Evolutionary conservation across 805 yeast genomes (phyloP).

Genomic region (Ogataea allantospora): DNA sequence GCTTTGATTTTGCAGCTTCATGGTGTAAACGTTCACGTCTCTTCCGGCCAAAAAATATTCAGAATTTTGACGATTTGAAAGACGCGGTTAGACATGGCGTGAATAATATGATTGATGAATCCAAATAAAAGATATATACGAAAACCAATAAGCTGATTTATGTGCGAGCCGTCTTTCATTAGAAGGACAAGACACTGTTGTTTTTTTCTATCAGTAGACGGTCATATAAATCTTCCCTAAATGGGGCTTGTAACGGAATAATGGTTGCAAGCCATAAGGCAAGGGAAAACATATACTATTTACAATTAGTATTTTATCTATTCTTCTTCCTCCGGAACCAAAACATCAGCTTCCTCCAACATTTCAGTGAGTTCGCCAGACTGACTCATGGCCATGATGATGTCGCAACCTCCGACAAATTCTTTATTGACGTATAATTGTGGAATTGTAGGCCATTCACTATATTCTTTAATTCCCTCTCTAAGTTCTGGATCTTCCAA

Average conservation of each 20-base stretch:
- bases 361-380: constrained; percentile 86
- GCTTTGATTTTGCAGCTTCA: constrained; percentile 49
- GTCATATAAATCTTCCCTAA: constrained; percentile 15
- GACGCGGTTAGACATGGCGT: constrained; percentile 32
- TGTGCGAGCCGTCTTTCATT: constrained; percentile 9
- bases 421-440: constrained; percentile 89
- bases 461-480: constrained; percentile 91
- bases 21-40: constrained; percentile 47
- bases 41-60: constrained; percentile 41
- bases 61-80: constrained; percentile 28
- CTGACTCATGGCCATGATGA: constrained; percentile 86
- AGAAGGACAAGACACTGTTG: constrained; percentile 9
- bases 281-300: constrained; percentile 20
- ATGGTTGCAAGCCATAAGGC: constrained; percentile 23
- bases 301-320: constrained; percentile 8
- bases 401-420: constrained; percentile 97
- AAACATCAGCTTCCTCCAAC: constrained; percentile 72
- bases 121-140: constrained; percentile 1
- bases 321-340: constrained; percentile 76
- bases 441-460: constrained; percentile 98
- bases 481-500: constrained; percentile 92
- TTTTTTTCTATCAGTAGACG: constrained; percentile 11
- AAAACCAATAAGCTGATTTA: background rate
- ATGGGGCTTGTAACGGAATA: constrained; percentile 20
- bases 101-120: constrained; percentile 26